Evolutionary conservation across 1,284 basidiomycete genomes (phyloP), one percentile per base, ranked within the genome.

Genomic region (Ganoderma sinense): DNA sequence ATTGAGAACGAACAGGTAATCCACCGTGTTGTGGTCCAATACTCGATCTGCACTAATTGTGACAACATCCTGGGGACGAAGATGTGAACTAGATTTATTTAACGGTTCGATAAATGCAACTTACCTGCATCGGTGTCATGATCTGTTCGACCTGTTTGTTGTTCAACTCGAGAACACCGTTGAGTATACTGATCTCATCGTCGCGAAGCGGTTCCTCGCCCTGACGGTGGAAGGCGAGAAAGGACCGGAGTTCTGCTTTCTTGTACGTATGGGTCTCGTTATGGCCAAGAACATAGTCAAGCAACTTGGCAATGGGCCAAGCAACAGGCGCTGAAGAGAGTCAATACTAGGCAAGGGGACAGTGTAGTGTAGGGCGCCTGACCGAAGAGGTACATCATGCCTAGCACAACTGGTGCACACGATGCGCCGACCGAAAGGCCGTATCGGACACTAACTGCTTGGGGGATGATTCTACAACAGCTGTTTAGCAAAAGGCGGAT

Each of bases 201-300:
- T 97, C 94, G 40, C 94, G 86, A 23, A 97, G 85, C 0, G 96
- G 95, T 78, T 97, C 93, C 79, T 95, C 90, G 59, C 96, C 91
- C 48, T 92, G 91, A 65, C 95, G 86, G 82, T 97, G 95, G 82
- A 97, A 95, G 77, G 96, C 94, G 36, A 99, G 87, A 82, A 99
- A 98, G 0, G 94, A 95, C 82, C 95, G 96, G 58, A 98, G 88
- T 78, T 97, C 94, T 0, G 94, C 94, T 79, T 97, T 97, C 78
- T 96, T 96, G 84, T 97, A 97, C 0, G 93, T 96, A 69, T 93
- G 87, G 0, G 86, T 84, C 73, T 93, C 91, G 73, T 90, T 84
- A 2, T 82, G 85, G 39, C 96, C 96, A 1, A 97, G 89, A 1
- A 91, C 86, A 58, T 82, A 86, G 79, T 97, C 96, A 43, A 97